Base-by-base conservation (phyloP, 164 flowering plant genomes). In the Echeveria elegans region DNA sequence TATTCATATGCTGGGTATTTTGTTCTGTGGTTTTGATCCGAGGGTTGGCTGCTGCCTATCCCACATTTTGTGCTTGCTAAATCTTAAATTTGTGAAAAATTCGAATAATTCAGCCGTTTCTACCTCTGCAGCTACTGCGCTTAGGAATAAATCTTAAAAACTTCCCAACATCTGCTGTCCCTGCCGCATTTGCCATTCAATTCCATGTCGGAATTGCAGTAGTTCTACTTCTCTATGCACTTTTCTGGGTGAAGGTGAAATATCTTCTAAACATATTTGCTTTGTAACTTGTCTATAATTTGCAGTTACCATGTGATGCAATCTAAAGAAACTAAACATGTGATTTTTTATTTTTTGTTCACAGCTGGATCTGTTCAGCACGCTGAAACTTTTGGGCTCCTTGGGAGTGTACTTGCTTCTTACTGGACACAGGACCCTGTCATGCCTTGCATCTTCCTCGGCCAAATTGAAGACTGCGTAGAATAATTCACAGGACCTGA, bases 201-300 rank as follows among this genome's bases (percentile, higher is more conserved):
- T 95, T 95, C 90, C 97, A 95, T 62, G 29, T 64, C 36, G 92
- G 96, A 72, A 81, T 95, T 72, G 97, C 84, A 52, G 89, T 91
- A 18, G 91, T 95, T 68, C 80, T 95, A 28, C 23, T 76, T 16
- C 88, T 92, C 31, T 95, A 90, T 67, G 77, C 74, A 63, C 83
- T 92, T 65, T 95, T 95, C 84, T 95, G 99, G 99, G 65, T 87
- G 76, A 95, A 95, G 97, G 99, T 91, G 24, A 50, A 79, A 72
- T 45, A 45, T 23, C 14, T 24, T 14, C 4, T 15, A 56, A 26
- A 63, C 29, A 24, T 29, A 29, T 41, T 32, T 40, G 68, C 12
- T 24, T 26, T 19, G 24, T 32, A 47, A 26, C 40, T 1, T 36
- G 37, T 19, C 18, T 34, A 7, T 26, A n/a, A 67, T 52, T 32